A percentile compares a stretch with the other conserved stretches of the same genome.
Evolutionary conservation across 768 basidiomycete species (phyloP).

Genomic region (Leucosporidium yakuticum): DNA sequence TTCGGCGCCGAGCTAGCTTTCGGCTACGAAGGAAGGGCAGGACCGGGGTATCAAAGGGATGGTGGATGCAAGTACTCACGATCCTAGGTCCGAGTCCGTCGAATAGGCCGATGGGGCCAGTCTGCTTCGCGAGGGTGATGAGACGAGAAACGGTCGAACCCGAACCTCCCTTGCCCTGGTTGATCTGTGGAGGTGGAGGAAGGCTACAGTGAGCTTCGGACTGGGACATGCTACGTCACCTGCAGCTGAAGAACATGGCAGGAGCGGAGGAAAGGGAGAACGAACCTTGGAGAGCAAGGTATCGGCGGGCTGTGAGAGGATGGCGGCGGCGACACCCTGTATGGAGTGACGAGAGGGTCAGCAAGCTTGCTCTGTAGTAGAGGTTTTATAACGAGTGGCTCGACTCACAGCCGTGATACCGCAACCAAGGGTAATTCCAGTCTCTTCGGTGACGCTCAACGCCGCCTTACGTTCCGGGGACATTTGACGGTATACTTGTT

Average conservation of each 20-base stretch:
- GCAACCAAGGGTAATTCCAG: conserved; percentile 36
- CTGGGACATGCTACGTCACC: too few relatives aligned
- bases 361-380: not conserved
- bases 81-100: conserved; percentile 38
- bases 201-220: not conserved
- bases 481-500: conserved; percentile 24
- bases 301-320: conserved; percentile 39
- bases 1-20: not conserved
- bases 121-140: conserved; percentile 28
- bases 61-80: too few relatives aligned
- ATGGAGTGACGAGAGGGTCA: not conserved
- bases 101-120: conserved; percentile 34
- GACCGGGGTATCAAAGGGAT: too few relatives aligned
- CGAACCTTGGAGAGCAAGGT: conserved; percentile 33
- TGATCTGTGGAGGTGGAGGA: conserved; percentile 26
- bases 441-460: conserved; percentile 17
- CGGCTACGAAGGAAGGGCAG: too few relatives aligned
- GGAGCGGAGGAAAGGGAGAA: not conserved
- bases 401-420: conserved; percentile 35
- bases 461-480: conserved; percentile 12
- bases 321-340: conserved; percentile 37
- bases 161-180: conserved; percentile 38
- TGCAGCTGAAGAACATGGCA: too few relatives aligned
- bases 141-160: conserved; percentile 24
- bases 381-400: too few relatives aligned